Percentiles rank a stretch among this genome's conserved stretches.
Evolutionary conservation across 768 basidiomycete species (phyloP).

Genomic region (Coprinopsis strossmayeri): DNA sequence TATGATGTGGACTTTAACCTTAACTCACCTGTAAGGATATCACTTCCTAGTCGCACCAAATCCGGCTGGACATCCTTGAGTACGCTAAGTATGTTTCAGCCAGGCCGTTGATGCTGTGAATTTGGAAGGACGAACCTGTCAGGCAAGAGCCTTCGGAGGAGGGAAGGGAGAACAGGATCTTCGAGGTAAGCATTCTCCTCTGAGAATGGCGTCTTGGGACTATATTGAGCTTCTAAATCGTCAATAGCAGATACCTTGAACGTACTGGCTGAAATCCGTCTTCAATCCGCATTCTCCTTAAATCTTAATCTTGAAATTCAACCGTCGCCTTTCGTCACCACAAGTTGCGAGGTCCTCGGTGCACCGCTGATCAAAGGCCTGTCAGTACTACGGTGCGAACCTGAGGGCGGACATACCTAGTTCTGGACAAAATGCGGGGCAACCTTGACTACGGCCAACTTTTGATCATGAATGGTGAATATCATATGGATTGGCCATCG

Average conservation of each 20-base stretch:
- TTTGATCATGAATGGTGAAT: no score
- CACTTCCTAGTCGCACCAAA: constrained; percentile 50
- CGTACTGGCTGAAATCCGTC: neutral
- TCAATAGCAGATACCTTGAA: neutral
- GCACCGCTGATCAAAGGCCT: no score
- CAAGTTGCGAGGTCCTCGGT: no score
- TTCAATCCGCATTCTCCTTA: neutral
- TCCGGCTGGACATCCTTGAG: constrained; percentile 50
- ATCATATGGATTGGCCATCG: no score
- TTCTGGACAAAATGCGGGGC: no score
- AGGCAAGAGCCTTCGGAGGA: constrained; percentile 56
- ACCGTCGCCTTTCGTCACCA: no score
- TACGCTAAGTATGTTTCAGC: constrained; percentile 24
- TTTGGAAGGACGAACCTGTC: constrained; percentile 15
- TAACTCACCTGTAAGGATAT: constrained; percentile 45
- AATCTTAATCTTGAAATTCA: neutral
- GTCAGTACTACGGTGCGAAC: no score
- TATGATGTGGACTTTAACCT: neutral
- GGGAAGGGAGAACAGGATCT: constrained; percentile 55
- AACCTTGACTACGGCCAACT: no score
- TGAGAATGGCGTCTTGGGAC: constrained; percentile 38
- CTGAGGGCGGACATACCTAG: no score
- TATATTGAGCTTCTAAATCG: neutral
- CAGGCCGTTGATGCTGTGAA: neutral
- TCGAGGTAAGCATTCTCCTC: constrained; percentile 56